Base-by-base conservation (phyloP, 2,329 filamentous ascomycete species). In the Paraconiothyrium brasiliense region DNA sequence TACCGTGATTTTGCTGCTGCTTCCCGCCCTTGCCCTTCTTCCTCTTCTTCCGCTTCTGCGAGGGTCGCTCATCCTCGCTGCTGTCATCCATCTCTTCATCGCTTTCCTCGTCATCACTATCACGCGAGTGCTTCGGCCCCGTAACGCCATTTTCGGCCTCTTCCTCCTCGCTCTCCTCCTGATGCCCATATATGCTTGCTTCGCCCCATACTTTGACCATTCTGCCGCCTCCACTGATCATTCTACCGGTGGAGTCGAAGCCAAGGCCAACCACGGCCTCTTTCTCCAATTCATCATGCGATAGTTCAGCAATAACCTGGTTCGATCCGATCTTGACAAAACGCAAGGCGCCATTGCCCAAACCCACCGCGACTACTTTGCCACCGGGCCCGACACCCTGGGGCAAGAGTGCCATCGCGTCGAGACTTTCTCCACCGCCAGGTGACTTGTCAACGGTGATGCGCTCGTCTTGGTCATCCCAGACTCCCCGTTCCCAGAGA, bases 401-500 rank as follows among this genome's bases (percentile, higher is more conserved):
- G 0, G 93, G 93, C 20, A 95, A 83, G 56, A 90, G 79, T 1
- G 87, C 84, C 62, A 97, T 82, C n/a, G 89, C 86, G 73, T 98
- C 94, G 46, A 97, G 81, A 62, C 91, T 92, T 77, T 96, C 93
- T 48, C 87, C 92, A 9, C 88, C 90, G 22, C 84, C 86, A 10
- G 83, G 80, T 24, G 80, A 82, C 32, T 81, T 78, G 67, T 93
- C 89, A 9, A 97, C 88, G 52, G 91, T 88, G 71, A 97, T 91
- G 56, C 93, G 87, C 80, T 97, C 93, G 69, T 96, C 92, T 76
- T 97, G 93, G 76, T 98, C 94, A 73, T 97, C 94, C 94, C 95
- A 98, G 0, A 92, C 88, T 0, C 94, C 94, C 68, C 90, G 91
- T 78, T 99, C 94, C 94, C 95, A 99, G 7, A 98, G 82, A 4